Evolutionary conservation across 2,329 filamentous ascomycete species (phyloP), one percentile per base, ranked within the genome.

Genomic region (Geosmithia putterillii): DNA sequence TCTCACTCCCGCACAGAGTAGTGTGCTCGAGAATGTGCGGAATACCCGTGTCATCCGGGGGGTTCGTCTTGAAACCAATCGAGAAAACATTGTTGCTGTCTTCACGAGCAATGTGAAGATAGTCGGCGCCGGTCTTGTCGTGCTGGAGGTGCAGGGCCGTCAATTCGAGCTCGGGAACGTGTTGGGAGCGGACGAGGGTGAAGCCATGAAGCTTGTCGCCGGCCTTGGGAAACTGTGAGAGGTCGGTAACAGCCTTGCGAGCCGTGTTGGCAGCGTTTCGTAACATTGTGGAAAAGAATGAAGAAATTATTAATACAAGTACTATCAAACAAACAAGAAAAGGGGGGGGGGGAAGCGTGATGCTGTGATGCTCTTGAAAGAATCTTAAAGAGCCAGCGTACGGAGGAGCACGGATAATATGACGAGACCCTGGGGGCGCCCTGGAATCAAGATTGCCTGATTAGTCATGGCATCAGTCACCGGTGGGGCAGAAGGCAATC

Each of bases 41-140:
- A 38, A 98, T 81, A 42, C 92, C 92, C 1, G 92, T 96, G 57
- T 92, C 88, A 64, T 98, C 88, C 8, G 89, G 89, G 17, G 92
- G 92, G 59, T 96, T 96, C 20, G 92, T 98, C 76, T 95, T 95
- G 79, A 98, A 98, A 42, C 89, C 92, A 56, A 98, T 94, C 34
- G 89, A 94, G 66, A 98, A 98, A 59, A 96, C 92, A 85, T 98
- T 98, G 69, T 98, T 98, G 69, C 83, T 84, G 59, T 98, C 92
- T 45, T 96, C 88, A 53, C 90, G 76, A 15, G 89, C 90, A 54
- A 98, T 83, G 65, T 98, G 92, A 40, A 98, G 73, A 59, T 96
- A 95, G 52, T 98, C 87, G 50, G 92, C 92, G 47, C 89, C 87
- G 0, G 92, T 98, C 69, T 89, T 89, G 66, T 96, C 86, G 60